A percentile compares a stretch with the other conserved stretches of the same genome.
phyloP scores from a whole-genome alignment of 805 yeast genomes.

The Wickerhamiella sorbophila region DNA sequence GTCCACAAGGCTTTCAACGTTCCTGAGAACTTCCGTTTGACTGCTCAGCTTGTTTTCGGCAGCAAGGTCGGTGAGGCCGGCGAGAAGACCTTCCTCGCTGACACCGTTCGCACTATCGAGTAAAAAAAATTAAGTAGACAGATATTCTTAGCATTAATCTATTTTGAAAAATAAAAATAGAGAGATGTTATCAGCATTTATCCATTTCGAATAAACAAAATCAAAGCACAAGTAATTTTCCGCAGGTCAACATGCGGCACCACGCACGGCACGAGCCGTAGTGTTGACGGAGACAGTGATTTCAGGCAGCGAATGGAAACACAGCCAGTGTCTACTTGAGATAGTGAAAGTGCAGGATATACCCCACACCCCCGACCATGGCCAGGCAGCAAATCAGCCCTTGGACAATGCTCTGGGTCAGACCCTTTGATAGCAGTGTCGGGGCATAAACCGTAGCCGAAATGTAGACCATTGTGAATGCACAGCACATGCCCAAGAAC shows the following conservation, averaged over 20 bases:
- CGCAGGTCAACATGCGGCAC: too few relatives aligned
- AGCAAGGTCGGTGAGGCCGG: constrained; percentile 27
- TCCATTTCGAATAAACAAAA: too few relatives aligned
- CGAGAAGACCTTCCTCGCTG: constrained; percentile 31
- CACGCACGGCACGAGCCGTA: too few relatives aligned
- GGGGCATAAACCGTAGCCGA: not conserved
- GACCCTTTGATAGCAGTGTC: not conserved
- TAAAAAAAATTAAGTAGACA: too few relatives aligned
- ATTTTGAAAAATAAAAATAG: too few relatives aligned
- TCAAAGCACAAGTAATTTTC: too few relatives aligned
- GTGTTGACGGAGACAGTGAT: too few relatives aligned
- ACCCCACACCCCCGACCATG: not conserved
- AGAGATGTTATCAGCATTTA: too few relatives aligned
- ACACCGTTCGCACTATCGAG: constrained; percentile 29
- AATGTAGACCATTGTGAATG: not conserved
- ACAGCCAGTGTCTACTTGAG: too few relatives aligned
- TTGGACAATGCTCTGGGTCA: not conserved
- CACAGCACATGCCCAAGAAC: not conserved
- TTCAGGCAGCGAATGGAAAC: too few relatives aligned
- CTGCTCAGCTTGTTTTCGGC: constrained; percentile 40
- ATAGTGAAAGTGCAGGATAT: not conserved
- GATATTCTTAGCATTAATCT: too few relatives aligned
- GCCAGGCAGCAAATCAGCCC: not conserved
- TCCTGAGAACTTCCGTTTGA: constrained; percentile 33
- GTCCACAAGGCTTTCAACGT: constrained; percentile 28